These are phyloP conservation scores for Sporothrix euskadiensis DNA, from an alignment of 2,329 filamentous ascomycete genomes.

Conservation along the genomic window DNA sequence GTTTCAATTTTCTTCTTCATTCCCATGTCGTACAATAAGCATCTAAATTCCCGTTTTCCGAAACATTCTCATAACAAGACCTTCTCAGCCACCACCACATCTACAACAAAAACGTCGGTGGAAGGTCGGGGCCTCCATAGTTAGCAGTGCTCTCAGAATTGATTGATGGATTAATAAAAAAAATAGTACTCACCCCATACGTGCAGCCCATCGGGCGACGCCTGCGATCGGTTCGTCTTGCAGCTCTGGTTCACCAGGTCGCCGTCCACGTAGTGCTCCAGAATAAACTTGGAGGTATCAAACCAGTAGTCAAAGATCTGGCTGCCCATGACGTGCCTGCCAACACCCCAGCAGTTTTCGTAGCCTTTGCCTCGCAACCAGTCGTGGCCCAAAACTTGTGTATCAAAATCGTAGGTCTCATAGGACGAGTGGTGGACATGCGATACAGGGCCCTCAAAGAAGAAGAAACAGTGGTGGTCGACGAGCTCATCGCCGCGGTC, in stretches of 20 bases:
- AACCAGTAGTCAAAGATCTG: slow-evolving; percentile 76
- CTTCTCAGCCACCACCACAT: background rate
- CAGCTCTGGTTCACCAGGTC: slow-evolving; percentile 62
- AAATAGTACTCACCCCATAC: slow-evolving; percentile 44
- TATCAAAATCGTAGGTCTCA: slow-evolving; percentile 71
- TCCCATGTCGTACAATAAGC: background rate
- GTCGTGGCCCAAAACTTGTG: slow-evolving; percentile 68
- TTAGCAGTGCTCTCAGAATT: background rate
- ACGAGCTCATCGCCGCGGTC: slow-evolving; percentile 48
- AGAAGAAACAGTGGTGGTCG: slow-evolving; percentile 56
- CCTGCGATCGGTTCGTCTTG: slow-evolving; percentile 46
- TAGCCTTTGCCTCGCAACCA: slow-evolving; percentile 65
- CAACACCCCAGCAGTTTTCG: slow-evolving; percentile 68
- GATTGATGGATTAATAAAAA: background rate
- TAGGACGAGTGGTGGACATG: slow-evolving; percentile 69
- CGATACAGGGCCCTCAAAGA: slow-evolving; percentile 48
- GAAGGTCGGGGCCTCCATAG: slow-evolving; percentile 29
- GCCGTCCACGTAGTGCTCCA: slow-evolving; percentile 73
- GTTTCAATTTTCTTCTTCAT: background rate
- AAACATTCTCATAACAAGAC: background rate
- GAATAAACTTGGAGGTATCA: slow-evolving; percentile 62
- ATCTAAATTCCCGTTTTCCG: background rate
- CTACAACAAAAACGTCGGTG: slow-evolving; percentile 29
- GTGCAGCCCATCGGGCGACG: slow-evolving; percentile 46
- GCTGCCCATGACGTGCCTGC: slow-evolving; percentile 67